These are phyloP conservation scores for Amanita subjunquillea DNA, from an alignment of 768 basidiomycete genomes.

Conservation along the genomic window DNA sequence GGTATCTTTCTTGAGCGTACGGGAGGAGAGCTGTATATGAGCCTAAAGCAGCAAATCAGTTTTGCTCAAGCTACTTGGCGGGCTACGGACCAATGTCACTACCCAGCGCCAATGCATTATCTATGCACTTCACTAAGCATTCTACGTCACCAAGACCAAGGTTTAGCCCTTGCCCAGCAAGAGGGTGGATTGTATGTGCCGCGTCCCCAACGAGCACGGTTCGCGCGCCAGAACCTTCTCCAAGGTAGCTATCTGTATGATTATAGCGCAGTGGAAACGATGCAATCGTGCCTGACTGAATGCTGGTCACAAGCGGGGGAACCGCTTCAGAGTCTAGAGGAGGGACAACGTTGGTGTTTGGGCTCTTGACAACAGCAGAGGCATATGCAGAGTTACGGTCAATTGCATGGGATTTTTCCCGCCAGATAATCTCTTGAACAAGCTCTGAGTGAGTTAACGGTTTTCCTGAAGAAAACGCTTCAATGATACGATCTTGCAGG, in stretches of 20 bases:
- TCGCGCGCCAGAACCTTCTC: slow-evolving; percentile 52
- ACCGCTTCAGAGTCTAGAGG: slow-evolving; percentile 48
- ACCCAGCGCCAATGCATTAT: slow-evolving; percentile 45
- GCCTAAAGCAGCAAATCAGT: slow-evolving; percentile 29
- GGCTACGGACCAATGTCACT: slow-evolving; percentile 68
- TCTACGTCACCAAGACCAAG: slow-evolving; percentile 85
- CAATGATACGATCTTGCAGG: slow-evolving; percentile 50
- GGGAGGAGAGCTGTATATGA: slow-evolving; percentile 64
- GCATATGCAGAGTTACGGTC: slow-evolving; percentile 55
- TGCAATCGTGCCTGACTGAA: slow-evolving; percentile 68
- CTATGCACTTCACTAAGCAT: slow-evolving; percentile 56
- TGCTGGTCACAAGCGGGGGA: slow-evolving; percentile 63
- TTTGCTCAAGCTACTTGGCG: not conserved
- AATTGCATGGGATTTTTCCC: slow-evolving; percentile 64
- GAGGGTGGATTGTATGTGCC: slow-evolving; percentile 89
- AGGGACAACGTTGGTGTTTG: slow-evolving; percentile 39
- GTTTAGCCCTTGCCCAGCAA: slow-evolving; percentile 95
- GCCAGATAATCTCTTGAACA: slow-evolving; percentile 55
- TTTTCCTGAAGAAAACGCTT: slow-evolving; percentile 33
- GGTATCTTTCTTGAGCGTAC: slow-evolving; percentile 76
- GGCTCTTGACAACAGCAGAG: slow-evolving; percentile 24
- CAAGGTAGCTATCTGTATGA: slow-evolving; percentile 82
- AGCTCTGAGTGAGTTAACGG: slow-evolving; percentile 41
- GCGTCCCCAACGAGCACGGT: slow-evolving; percentile 94
- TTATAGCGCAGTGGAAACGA: slow-evolving; percentile 86